These are phyloP conservation scores for Fusarium oxysporum DNA, from an alignment of 2,329 filamentous ascomycete genomes.

Conservation along the genomic window DNA sequence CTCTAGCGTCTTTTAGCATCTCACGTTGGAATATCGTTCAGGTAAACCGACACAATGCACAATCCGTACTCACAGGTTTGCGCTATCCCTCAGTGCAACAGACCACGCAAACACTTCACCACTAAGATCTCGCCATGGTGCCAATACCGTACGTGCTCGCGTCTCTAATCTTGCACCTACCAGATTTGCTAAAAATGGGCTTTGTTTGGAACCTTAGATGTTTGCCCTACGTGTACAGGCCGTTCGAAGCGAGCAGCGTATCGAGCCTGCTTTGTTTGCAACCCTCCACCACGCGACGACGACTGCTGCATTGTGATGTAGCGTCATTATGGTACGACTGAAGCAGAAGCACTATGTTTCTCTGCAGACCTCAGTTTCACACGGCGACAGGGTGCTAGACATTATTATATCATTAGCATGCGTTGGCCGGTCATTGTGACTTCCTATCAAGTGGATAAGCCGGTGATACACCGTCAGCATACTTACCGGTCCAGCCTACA, in stretches of 20 bases:
- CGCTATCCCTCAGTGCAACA: neutral
- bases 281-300: neutral
- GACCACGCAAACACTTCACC: neutral
- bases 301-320: neutral
- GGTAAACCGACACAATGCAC: neutral
- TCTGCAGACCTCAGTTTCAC: neutral
- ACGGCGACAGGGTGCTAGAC: neutral
- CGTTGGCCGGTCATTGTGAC: neutral
- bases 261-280: neutral
- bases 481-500: neutral
- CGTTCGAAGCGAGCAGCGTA: neutral
- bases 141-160: neutral
- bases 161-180: too few relatives aligned
- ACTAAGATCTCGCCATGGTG: neutral
- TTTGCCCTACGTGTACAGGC: neutral
- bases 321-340: neutral
- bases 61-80: neutral
- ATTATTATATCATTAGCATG: neutral
- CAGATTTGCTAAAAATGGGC: neutral
- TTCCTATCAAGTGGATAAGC: too few relatives aligned
- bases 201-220: neutral
- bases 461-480: too few relatives aligned
- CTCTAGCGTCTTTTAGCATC: fast-evolving
- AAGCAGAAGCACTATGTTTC: neutral
- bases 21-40: fast-evolving